Conservation (phyloP, 2,329 filamentous ascomycete species). For the Talaromyces sp. region DNA sequence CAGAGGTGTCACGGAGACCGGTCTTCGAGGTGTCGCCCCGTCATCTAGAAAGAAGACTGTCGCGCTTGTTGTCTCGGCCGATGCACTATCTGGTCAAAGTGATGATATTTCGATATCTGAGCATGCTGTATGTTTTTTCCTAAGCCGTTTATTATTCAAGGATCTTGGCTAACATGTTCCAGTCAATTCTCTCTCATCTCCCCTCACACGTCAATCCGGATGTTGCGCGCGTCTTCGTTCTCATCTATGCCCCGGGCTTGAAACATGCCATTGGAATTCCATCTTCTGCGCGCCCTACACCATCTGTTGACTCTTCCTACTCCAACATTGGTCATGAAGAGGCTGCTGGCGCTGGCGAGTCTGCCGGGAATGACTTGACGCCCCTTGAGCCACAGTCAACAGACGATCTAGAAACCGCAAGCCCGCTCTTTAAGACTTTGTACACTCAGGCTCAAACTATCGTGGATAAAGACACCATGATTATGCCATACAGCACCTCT, state of each 20-base stretch:
- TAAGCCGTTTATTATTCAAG: neutral
- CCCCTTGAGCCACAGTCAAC: slow-evolving; percentile 41
- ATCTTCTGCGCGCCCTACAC: slow-evolving; percentile 49
- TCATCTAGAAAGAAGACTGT: slow-evolving; percentile 63
- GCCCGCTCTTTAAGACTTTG: slow-evolving; percentile 67
- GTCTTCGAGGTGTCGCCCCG: slow-evolving; percentile 20
- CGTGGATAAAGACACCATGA: slow-evolving; percentile 78
- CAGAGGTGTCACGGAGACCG: slow-evolving; percentile 26
- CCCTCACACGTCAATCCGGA: slow-evolving; percentile 70
- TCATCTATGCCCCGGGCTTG: slow-evolving; percentile 80
- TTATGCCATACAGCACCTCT: slow-evolving; percentile 81
- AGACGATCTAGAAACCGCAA: slow-evolving; percentile 43
- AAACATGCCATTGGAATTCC: slow-evolving; percentile 51
- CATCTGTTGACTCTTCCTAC: slow-evolving; percentile 73
- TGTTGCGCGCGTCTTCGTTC: slow-evolving; percentile 71
- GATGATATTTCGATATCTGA: slow-evolving; percentile 60
- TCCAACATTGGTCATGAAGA: slow-evolving; percentile 77
- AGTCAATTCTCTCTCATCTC: slow-evolving; percentile 87
- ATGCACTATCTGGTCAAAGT: slow-evolving; percentile 56
- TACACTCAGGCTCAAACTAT: slow-evolving; percentile 73
- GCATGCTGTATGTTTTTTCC: slow-evolving; percentile 64
- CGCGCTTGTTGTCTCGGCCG: slow-evolving; percentile 82
- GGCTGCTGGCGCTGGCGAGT: slow-evolving; percentile 36
- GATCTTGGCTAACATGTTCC: neutral
- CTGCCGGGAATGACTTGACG: slow-evolving; percentile 51